phyloP scores from a whole-genome alignment of 129 eudicot genomes.

The Artemisia tridentata region DNA sequence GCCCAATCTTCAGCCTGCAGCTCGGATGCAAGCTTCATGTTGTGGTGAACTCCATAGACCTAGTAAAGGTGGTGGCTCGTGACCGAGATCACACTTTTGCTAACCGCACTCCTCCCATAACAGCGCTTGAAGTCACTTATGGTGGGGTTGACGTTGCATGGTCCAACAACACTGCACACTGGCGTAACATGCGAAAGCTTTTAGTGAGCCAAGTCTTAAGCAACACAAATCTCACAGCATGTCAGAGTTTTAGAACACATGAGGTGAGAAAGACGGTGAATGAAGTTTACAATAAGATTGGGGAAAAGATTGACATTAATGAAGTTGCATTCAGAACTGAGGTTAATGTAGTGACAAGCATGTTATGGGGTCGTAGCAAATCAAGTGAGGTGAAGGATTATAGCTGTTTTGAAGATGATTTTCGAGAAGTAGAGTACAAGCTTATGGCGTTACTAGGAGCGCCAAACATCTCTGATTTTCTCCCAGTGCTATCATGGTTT shows the following conservation, averaged over 20 bases:
- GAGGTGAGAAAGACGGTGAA: slow-evolving; percentile 29
- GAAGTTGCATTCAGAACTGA: slow-evolving; percentile 12
- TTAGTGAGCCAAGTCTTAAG: slow-evolving; percentile 27
- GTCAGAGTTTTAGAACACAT: slow-evolving; percentile 1
- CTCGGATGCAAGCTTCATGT: slow-evolving; percentile 35
- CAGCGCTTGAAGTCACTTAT: not conserved
- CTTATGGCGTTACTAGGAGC: slow-evolving; percentile 10
- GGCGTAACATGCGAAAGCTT: slow-evolving; percentile 40
- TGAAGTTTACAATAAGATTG: slow-evolving; percentile 2
- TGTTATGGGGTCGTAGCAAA: slow-evolving; percentile 28
- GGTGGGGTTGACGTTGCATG: not conserved
- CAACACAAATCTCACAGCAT: slow-evolving; percentile 13
- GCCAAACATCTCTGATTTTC: slow-evolving; percentile 32
- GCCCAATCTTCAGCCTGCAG: slow-evolving; percentile 32
- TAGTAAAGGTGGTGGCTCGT: slow-evolving; percentile 21
- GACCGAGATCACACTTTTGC: slow-evolving; percentile 16
- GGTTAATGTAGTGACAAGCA: slow-evolving; percentile 18
- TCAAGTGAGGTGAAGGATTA: slow-evolving; percentile 7
- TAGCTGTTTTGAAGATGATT: slow-evolving; percentile 1
- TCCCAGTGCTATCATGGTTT: slow-evolving; percentile 27
- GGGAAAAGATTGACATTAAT: slow-evolving; percentile 1
- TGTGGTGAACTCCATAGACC: slow-evolving; percentile 23
- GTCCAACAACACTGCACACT: slow-evolving; percentile 20
- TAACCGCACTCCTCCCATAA: slow-evolving; percentile 9
- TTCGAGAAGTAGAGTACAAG: slow-evolving; percentile 26